Evolutionary conservation across 371 early-diverging fungal species (phyloP).

Genomic region (Apophysomyces ossiformis): DNA sequence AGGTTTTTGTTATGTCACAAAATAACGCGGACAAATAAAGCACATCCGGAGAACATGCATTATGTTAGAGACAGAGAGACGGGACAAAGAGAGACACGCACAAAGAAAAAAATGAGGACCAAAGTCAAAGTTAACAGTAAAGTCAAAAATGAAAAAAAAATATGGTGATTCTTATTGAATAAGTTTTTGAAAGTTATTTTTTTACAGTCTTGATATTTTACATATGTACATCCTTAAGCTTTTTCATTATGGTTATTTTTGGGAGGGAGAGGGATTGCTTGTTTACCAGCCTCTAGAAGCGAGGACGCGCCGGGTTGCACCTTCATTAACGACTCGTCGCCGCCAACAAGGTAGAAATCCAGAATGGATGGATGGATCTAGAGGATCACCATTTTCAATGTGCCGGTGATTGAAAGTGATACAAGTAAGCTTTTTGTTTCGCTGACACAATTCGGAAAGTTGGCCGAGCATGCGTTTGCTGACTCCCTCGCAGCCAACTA

Average conservation of each 20-base stretch:
- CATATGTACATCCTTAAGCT: conserved; percentile 1
- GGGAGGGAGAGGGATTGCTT: not conserved
- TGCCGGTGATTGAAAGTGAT: conserved; percentile 28
- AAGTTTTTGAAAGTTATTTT: not conserved
- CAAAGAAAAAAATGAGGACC: not conserved
- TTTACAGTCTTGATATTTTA: not conserved
- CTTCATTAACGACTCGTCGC: conserved; percentile 5
- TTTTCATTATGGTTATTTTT: not conserved
- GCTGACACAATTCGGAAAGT: conserved; percentile 28
- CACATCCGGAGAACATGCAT: not conserved
- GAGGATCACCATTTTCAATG: not conserved
- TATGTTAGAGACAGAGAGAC: not conserved
- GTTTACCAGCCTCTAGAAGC: conserved; percentile 6
- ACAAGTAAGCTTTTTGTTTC: conserved; percentile 22
- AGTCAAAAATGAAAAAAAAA: no score
- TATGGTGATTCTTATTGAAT: no score
- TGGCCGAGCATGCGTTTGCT: conserved; percentile 25
- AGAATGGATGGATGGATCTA: not conserved
- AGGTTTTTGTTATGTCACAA: not conserved
- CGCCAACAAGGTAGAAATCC: not conserved
- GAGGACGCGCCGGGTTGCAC: not conserved
- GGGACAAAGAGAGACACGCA: not conserved
- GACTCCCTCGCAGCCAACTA: conserved; percentile 30
- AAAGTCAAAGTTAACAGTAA: no score
- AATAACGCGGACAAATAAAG: conserved; percentile 6